Percentiles rank a stretch among this genome's conserved stretches.
These are phyloP conservation scores for Leccinum fallax DNA, from an alignment of 1,284 basidiomycete species.

Conservation along the genomic window DNA sequence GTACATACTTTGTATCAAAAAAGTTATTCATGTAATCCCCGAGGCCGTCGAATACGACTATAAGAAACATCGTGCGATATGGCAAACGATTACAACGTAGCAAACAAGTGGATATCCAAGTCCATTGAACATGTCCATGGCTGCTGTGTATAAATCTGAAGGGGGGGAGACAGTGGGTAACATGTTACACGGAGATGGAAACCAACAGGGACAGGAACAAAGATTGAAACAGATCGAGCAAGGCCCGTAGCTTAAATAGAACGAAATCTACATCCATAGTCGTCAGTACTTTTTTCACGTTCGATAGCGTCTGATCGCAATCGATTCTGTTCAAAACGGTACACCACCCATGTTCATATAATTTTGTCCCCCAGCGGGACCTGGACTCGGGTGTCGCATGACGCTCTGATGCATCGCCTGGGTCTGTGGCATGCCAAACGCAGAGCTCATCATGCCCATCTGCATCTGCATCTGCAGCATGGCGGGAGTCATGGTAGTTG, in stretches of 20 bases:
- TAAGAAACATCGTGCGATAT: slow-evolving; percentile 10
- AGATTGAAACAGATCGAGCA: slow-evolving; percentile 22
- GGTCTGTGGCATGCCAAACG: slow-evolving; percentile 56
- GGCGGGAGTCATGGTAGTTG: slow-evolving; percentile 37
- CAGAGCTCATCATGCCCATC: slow-evolving; percentile 51
- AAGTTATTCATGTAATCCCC: neutral
- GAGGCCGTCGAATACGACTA: slow-evolving; percentile 12
- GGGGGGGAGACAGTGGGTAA: slow-evolving; percentile 28
- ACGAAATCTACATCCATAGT: slow-evolving; percentile 31
- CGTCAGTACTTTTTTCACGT: slow-evolving; percentile 14
- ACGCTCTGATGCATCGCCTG: slow-evolving; percentile 81
- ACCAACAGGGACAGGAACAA: slow-evolving; percentile 8
- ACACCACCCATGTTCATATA: slow-evolving; percentile 56
- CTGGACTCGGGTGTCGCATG: slow-evolving; percentile 76
- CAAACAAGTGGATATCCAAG: slow-evolving; percentile 64
- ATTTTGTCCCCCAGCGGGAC: slow-evolving; percentile 52
- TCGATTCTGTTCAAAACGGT: slow-evolving; percentile 32
- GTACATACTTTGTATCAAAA: slow-evolving; percentile 5
- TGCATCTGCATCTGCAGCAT: slow-evolving; percentile 69
- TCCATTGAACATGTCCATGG: slow-evolving; percentile 66
- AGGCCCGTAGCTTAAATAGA: slow-evolving; percentile 15
- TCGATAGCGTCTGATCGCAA: slow-evolving; percentile 2
- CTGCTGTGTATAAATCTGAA: slow-evolving; percentile 37
- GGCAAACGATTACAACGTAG: slow-evolving; percentile 49
- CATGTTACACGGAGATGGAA: slow-evolving; percentile 29